phyloP scores from a whole-genome alignment of 2,329 filamentous ascomycete species.

The Botryotinia convoluta region DNA sequence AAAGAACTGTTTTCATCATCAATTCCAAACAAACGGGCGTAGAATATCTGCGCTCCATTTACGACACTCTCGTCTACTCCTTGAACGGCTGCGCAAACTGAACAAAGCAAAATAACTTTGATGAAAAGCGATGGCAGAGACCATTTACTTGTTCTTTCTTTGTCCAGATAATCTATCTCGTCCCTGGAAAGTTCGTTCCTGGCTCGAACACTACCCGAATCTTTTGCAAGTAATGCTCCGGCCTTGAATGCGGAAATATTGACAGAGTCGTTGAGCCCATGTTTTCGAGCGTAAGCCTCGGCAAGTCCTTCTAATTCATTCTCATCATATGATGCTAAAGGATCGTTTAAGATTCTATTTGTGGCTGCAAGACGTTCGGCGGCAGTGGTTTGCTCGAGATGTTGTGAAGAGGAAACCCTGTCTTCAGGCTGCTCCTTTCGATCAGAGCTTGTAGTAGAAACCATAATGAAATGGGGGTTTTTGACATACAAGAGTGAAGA shows the following conservation, averaged over 20 bases:
- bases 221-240: constrained; percentile 57
- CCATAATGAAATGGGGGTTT: background rate
- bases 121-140: constrained; percentile 55
- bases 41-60: constrained; percentile 67
- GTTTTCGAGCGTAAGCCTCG: constrained; percentile 54
- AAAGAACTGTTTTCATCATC: constrained; percentile 44
- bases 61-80: constrained; percentile 70
- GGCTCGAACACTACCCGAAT: constrained; percentile 40
- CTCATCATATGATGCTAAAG: background rate
- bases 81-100: constrained; percentile 67
- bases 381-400: background rate
- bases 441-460: background rate
- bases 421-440: background rate
- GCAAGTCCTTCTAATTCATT: background rate
- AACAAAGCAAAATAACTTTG: constrained; percentile 60
- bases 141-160: constrained; percentile 66
- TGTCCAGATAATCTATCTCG: constrained; percentile 56
- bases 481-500: background rate
- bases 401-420: background rate
- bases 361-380: background rate
- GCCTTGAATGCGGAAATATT: constrained; percentile 58
- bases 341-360: constrained; percentile 3
- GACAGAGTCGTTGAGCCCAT: constrained; percentile 53
- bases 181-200: constrained; percentile 51
- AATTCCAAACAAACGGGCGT: constrained; percentile 60